These are phyloP conservation scores for Ceratobasidium sp. DNA, from an alignment of 1,284 basidiomycete genomes.

Conservation along the genomic window DNA sequence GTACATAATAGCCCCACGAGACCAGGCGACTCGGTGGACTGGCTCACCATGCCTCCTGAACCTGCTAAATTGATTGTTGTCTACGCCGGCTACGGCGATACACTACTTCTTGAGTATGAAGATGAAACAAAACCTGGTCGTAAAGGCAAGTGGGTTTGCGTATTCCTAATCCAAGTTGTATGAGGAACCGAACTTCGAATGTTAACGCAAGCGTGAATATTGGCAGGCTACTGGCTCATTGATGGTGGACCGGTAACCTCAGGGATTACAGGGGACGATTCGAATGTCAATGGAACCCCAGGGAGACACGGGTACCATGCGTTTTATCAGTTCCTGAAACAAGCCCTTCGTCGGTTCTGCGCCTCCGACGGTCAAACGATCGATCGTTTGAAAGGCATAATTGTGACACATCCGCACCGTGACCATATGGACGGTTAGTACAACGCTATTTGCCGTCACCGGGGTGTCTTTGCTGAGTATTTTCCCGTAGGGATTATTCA, in stretches of 20 bases:
- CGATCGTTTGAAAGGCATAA: conserved; percentile 3
- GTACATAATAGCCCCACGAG: too few relatives aligned
- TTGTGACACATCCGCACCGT: conserved; percentile 6
- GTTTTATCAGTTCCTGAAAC: neutral
- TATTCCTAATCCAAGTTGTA: too few relatives aligned
- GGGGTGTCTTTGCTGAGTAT: too few relatives aligned
- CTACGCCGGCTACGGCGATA: conserved; percentile 13
- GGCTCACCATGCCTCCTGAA: neutral
- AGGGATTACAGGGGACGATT: neutral
- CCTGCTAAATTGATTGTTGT: neutral
- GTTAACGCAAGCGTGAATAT: too few relatives aligned
- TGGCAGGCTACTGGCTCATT: conserved; percentile 5
- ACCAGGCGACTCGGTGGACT: too few relatives aligned
- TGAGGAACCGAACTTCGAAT: too few relatives aligned
- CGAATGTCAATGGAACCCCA: too few relatives aligned
- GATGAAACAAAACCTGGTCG: neutral
- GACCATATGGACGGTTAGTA: conserved; percentile 5
- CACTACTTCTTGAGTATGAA: neutral
- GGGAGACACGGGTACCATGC: too few relatives aligned
- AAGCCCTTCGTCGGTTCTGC: conserved; percentile 1
- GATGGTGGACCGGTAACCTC: conserved; percentile 1
- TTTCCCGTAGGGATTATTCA: too few relatives aligned
- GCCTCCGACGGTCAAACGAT: neutral
- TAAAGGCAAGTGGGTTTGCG: too few relatives aligned
- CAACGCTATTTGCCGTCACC: too few relatives aligned